Evolutionary conservation across 305 asterid genomes (phyloP), one percentile per base, ranked within the genome.

Genomic region (Ajuga reptans): DNA sequence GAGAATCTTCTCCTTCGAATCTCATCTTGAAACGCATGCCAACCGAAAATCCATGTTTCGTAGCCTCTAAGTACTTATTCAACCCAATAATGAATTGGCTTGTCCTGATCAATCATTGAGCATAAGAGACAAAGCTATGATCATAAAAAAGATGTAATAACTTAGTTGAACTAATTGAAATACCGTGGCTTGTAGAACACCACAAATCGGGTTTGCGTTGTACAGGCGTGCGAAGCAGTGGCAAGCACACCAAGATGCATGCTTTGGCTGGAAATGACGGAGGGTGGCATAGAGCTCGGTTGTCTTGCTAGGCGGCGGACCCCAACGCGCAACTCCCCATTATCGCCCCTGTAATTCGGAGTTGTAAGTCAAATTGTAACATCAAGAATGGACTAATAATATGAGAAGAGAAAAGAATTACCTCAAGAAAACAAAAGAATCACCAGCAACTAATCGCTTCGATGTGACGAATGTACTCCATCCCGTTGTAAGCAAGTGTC

Each of bases 241-340:
- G 95, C 96, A 72, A 89, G 96, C 67, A 91, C 95, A 4, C 97
- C 97, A 49, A 89, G 86, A 74, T 87, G 97, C 97, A 91, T 91
- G 82, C 93, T 85, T 78, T 87, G 95, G 82, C 96, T 85, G 64
- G 97, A 91, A 46, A 91, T 86, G 39, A 91, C 93, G 9, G 93
- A 87, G 50, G 90, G 81, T 10, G 90, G 96, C 79, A 89, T 80
- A 1, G 91, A 57, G 76, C 81, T 87, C 60, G 80, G 96, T 47
- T 83, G 90, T 47, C 86, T 86, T 72, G 89, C 76, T 61, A 82
- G 82, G 64, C 87, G 96, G 5, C 95, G 87, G 47, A 89, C 86
- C 27, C 97, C 96, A 63, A 91, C 96, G 0, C 86, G 85, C 54
- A 91, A 72, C 62, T 91, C 91, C 50, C 93, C 95, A 9, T 84